phyloP scores from a whole-genome alignment of 768 basidiomycete species.

The Mycena pura region DNA sequence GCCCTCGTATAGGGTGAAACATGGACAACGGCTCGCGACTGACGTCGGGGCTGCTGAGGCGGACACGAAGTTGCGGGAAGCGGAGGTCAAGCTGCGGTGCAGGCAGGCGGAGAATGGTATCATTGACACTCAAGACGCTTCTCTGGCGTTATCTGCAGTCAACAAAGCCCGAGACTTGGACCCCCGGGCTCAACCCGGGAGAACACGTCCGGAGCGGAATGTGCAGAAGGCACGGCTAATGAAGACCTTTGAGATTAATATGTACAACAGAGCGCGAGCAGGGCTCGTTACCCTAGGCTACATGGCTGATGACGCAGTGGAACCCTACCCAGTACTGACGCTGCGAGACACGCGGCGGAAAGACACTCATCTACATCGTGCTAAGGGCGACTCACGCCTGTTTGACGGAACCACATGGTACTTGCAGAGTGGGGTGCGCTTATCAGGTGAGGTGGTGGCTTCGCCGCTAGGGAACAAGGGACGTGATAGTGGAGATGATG shows the following conservation, averaged over 20 bases:
- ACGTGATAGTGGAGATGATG: neutral
- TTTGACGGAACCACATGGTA: constrained; percentile 22
- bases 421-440: constrained; percentile 7
- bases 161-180: constrained; percentile 11
- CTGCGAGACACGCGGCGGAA: constrained; percentile 7
- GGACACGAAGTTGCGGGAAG: constrained; percentile 5
- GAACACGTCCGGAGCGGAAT: constrained; percentile 16
- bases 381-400: constrained; percentile 13
- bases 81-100: constrained; percentile 10
- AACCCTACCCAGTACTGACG: constrained; percentile 13
- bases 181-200: constrained; percentile 9
- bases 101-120: constrained; percentile 4
- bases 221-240: constrained; percentile 9
- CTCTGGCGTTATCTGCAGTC: constrained; percentile 12
- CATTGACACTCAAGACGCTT: neutral
- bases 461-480: neutral
- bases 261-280: constrained; percentile 2
- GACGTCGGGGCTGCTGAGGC: neutral
- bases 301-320: neutral
- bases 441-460: neutral
- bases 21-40: constrained; percentile 3
- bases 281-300: constrained; percentile 8
- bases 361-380: constrained; percentile 21
- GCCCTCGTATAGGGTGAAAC: constrained; percentile 14
- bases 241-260: constrained; percentile 10